These are phyloP conservation scores for Monoraphidium neglectum DNA, from an alignment of 139 green algal genomes.

Conservation along the genomic window DNA sequence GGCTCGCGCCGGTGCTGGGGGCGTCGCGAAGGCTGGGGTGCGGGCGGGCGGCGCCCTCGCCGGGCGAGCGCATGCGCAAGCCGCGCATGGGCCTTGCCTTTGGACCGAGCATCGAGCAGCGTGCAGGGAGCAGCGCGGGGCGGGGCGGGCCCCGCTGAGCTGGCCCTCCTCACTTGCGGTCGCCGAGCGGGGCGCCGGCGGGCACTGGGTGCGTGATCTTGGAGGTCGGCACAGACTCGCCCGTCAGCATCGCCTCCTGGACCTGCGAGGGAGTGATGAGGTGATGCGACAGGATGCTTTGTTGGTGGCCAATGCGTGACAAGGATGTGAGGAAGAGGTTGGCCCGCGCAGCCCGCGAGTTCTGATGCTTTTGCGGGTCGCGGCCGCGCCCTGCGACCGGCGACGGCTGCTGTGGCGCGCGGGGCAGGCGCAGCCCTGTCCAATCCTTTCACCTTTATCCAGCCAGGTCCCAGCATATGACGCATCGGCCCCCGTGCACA, in stretches of 20 bases:
- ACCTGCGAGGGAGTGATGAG: neutral
- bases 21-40: too few relatives aligned
- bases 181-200: constrained; percentile 23
- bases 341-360: too few relatives aligned
- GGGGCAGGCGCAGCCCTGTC: neutral
- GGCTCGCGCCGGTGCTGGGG: too few relatives aligned
- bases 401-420: too few relatives aligned
- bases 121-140: too few relatives aligned
- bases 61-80: too few relatives aligned
- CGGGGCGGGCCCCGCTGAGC: too few relatives aligned
- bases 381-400: too few relatives aligned
- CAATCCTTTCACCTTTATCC: neutral
- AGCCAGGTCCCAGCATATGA: neutral
- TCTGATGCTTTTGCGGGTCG: too few relatives aligned
- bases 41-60: too few relatives aligned
- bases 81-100: too few relatives aligned
- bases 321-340: neutral
- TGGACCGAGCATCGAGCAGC: too few relatives aligned
- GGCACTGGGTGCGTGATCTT: constrained; percentile 42
- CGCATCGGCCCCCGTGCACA: neutral
- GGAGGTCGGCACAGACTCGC: constrained; percentile 71
- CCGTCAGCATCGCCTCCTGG: constrained; percentile 73
- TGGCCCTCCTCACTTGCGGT: constrained; percentile 52
- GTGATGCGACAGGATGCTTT: neutral
- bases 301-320: neutral